phyloP scores from a whole-genome alignment of 768 basidiomycete genomes.

The Termitomyces sp. region DNA sequence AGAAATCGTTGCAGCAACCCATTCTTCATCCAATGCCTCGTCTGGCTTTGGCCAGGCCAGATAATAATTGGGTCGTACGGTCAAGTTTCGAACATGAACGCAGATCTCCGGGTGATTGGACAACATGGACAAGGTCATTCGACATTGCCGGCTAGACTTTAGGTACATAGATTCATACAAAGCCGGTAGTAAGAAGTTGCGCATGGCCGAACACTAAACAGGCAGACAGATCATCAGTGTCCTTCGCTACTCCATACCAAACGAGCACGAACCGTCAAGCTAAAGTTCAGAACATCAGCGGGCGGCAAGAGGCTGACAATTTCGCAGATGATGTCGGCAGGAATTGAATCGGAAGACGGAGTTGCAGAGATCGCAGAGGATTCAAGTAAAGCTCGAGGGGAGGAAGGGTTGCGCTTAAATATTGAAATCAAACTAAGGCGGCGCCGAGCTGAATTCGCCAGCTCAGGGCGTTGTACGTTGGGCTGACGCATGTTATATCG shows the following conservation, averaged over 20 bases:
- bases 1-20: conserved; percentile 32
- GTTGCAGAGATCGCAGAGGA: conserved; percentile 19
- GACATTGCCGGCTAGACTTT: conserved; percentile 35
- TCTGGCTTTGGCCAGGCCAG: conserved; percentile 44
- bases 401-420: conserved; percentile 25
- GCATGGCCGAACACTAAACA: conserved; percentile 24
- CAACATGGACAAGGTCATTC: conserved; percentile 31
- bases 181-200: conserved; percentile 28
- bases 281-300: conserved; percentile 35
- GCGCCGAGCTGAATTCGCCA: conserved; percentile 9
- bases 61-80: conserved; percentile 46
- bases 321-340: conserved; percentile 33
- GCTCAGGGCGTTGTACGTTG: conserved; percentile 1
- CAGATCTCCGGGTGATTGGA: conserved; percentile 27
- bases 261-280: conserved; percentile 29
- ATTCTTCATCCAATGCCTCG: conserved; percentile 30
- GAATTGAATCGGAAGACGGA: conserved; percentile 23
- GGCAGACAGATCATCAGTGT: background rate
- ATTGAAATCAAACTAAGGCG: conserved; percentile 27
- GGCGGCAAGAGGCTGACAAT: conserved; percentile 29
- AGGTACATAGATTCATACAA: conserved; percentile 40
- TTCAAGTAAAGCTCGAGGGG: conserved; percentile 18
- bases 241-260: background rate
- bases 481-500: background rate
- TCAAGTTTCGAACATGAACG: conserved; percentile 33